Evolutionary conservation across 495 filamentous ascomycete species (phyloP).

Genomic region (Pseudomonodictys pantanalensis): DNA sequence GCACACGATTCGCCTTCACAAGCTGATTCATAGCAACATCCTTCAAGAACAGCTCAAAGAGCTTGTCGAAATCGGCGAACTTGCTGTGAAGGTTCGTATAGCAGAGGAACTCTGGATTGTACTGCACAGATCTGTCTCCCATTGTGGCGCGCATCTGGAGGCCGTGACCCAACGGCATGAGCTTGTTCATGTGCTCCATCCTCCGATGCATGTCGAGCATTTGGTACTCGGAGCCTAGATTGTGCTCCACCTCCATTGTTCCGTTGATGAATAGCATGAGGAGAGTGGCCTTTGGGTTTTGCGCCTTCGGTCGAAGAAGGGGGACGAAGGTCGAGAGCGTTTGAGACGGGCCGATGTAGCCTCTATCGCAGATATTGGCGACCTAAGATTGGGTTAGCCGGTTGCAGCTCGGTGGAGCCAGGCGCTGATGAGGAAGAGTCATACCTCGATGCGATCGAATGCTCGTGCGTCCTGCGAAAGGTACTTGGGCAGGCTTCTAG

Average conservation of each 20-base stretch:
- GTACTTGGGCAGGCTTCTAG: slow-evolving; percentile 3
- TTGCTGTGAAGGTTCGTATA: not conserved
- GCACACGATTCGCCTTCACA: not conserved
- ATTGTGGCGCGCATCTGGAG: not conserved
- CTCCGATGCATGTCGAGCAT: not conserved
- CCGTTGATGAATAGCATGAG: slow-evolving; percentile 39
- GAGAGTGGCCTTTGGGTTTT: slow-evolving; percentile 38
- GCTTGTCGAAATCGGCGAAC: slow-evolving; percentile 1
- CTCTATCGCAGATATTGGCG: slow-evolving; percentile 35
- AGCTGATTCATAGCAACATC: not conserved
- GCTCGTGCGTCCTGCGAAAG: not conserved
- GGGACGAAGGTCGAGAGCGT: slow-evolving; percentile 26
- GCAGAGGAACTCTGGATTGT: not conserved
- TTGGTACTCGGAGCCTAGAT: not conserved
- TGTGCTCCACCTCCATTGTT: not conserved
- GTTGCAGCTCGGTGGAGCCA: not conserved
- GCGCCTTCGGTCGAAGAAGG: slow-evolving; percentile 16
- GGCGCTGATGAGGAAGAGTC: not conserved
- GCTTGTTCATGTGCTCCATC: not conserved
- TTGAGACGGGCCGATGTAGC: slow-evolving; percentile 21
- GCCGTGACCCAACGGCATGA: not conserved
- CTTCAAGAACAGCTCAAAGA: not conserved
- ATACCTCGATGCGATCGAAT: slow-evolving; percentile 38
- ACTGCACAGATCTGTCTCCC: not conserved
- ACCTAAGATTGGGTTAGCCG: slow-evolving; percentile 18